These are phyloP conservation scores for Letharia columbiana DNA, from an alignment of 495 filamentous ascomycete genomes.

Conservation along the genomic window DNA sequence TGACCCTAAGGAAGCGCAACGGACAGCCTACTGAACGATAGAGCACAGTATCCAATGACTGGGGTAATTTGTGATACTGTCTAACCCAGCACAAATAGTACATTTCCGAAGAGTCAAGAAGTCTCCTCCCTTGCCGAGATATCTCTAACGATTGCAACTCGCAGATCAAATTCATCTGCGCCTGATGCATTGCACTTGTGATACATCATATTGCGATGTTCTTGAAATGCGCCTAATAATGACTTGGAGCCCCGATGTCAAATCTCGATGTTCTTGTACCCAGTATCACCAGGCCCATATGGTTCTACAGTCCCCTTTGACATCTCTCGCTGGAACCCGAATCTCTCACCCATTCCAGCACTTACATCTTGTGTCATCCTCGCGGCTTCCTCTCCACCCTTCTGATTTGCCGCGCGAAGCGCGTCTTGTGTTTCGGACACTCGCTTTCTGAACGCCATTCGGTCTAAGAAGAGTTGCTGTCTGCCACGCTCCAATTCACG, in stretches of 20 bases:
- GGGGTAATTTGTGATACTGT: neutral
- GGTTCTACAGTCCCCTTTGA: slow-evolving; percentile 50
- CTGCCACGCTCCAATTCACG: slow-evolving; percentile 83
- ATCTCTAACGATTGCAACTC: neutral
- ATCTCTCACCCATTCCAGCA: slow-evolving; percentile 43
- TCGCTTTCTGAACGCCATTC: slow-evolving; percentile 79
- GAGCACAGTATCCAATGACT: neutral
- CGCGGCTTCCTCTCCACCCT: slow-evolving; percentile 53
- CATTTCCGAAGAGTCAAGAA: neutral
- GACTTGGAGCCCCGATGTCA: slow-evolving; percentile 22
- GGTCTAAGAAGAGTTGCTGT: slow-evolving; percentile 87
- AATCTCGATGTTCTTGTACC: slow-evolving; percentile 42
- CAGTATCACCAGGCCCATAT: slow-evolving; percentile 53
- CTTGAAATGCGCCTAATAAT: neutral
- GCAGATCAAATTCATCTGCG: neutral
- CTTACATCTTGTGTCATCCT: slow-evolving; percentile 44
- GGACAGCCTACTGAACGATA: neutral
- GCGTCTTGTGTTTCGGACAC: slow-evolving; percentile 73
- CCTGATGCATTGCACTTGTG: neutral
- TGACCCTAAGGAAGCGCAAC: neutral
- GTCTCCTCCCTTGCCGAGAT: neutral
- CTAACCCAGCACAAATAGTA: neutral
- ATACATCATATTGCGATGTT: neutral
- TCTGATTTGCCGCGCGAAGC: slow-evolving; percentile 52
- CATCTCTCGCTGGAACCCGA: slow-evolving; percentile 51